These are phyloP conservation scores for Fusarium sambucinum DNA, from an alignment of 2,329 filamentous ascomycete species.

Conservation along the genomic window DNA sequence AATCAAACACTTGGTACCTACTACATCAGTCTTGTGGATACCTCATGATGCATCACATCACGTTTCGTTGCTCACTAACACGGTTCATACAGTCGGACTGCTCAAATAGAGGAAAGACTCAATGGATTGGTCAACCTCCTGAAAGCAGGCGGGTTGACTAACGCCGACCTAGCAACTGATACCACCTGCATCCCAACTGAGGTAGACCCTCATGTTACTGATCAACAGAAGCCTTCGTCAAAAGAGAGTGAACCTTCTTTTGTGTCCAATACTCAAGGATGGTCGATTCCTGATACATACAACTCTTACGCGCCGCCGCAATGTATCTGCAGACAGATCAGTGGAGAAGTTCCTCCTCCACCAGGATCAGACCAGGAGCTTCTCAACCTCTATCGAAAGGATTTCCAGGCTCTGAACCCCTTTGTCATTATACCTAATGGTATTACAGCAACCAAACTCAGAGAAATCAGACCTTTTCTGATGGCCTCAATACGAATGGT, in stretches of 20 bases:
- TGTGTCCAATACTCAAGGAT: slow-evolving; percentile 36
- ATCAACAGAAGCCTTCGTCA: slow-evolving; percentile 46
- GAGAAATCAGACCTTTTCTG: slow-evolving; percentile 59
- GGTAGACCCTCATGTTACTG: slow-evolving; percentile 41
- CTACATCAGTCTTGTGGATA: not conserved
- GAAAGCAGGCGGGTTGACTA: slow-evolving; percentile 56
- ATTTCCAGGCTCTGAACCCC: slow-evolving; percentile 59
- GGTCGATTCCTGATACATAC: slow-evolving; percentile 57
- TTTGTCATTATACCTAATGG: slow-evolving; percentile 60
- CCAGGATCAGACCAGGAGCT: slow-evolving; percentile 62
- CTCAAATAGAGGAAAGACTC: slow-evolving; percentile 63
- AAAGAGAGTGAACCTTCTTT: slow-evolving; percentile 28
- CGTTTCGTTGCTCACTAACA: not conserved
- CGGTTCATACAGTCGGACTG: slow-evolving; percentile 57
- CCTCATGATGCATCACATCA: not conserved
- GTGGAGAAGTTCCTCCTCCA: slow-evolving; percentile 54
- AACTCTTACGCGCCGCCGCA: slow-evolving; percentile 60
- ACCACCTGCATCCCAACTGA: slow-evolving; percentile 49
- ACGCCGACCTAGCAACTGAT: slow-evolving; percentile 41
- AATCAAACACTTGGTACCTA: not conserved
- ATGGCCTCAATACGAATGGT: slow-evolving; percentile 65
- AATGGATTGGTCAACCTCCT: slow-evolving; percentile 63
- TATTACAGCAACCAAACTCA: slow-evolving; percentile 54
- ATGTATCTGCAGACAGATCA: slow-evolving; percentile 61
- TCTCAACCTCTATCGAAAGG: slow-evolving; percentile 58